Base-by-base conservation (phyloP, 176 grass and related monocot genomes). In the Oryza glumipatula region DNA sequence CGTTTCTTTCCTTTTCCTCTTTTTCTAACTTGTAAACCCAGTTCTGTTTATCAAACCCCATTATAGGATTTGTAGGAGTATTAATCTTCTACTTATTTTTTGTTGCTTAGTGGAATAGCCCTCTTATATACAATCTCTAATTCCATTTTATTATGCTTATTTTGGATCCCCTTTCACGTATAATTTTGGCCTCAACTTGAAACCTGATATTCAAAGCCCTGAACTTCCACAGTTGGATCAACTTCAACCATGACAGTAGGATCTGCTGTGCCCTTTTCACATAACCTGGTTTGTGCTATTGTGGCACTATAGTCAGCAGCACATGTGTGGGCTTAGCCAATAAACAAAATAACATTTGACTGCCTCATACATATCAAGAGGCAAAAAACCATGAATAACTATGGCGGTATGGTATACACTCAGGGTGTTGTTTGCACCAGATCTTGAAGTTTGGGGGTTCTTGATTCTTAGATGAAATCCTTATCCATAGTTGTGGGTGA, bases 81-180 rank as follows among this genome's bases (percentile, higher is more conserved):
- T 66, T 44, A 39, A 88, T 72, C 51, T 84, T 14, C 48, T 51
- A 51, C 14, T 51, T 51, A 1, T 16, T 21, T 71, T 15, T 14
- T 71, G 23, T 76, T 84, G 44, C 67, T 56, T 5, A 79, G 9
- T 56, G 68, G 64, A 76, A 46, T 75, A 35, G 24, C 47, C 41
- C 24, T 66, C 72, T 43, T 84, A 44, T 76, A 45, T 79, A 48
- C 24, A 22, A 45, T 22, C 9, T 8, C 9, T 39, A 39, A 9
- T 65, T 54, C 66, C 67, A 47, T 77, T 81, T 77, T 71, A 24
- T 58, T 44, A 71, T 23, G 16, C 11, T 13, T 86, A 36, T 66
- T 81, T 81, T 82, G 32, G 32, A 65, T 71, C 51, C 23, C 65
- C 23, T 82, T 81, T 67, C 74, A 69, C 4, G 72, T 52, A 32